Evolutionary conservation across 1,139 yeast genomes (phyloP).

Genomic region (Sugiyamaella paludigena): DNA sequence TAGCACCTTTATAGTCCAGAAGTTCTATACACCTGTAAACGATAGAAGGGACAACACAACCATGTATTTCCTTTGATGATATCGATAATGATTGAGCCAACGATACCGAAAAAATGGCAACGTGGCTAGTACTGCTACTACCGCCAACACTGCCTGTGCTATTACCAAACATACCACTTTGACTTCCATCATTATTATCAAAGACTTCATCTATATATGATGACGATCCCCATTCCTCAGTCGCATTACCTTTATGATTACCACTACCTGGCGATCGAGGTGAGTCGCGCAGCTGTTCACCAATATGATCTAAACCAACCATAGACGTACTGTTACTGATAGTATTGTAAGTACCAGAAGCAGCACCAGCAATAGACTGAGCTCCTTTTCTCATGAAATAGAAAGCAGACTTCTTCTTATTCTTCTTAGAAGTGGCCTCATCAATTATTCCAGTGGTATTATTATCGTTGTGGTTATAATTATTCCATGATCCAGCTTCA

Average conservation of each 20-base stretch:
- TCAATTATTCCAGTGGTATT: background rate
- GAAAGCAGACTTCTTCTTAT: slow-evolving; percentile 10
- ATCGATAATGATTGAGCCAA: slow-evolving; percentile 52
- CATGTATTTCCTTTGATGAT: slow-evolving; percentile 42
- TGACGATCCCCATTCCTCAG: too few species aligned
- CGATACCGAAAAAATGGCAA: slow-evolving; percentile 1
- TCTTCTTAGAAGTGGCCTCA: background rate
- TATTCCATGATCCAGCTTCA: slow-evolving; percentile 17
- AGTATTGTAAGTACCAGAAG: background rate
- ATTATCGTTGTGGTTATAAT: slow-evolving; percentile 1
- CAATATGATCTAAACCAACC: too few species aligned
- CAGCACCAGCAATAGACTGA: background rate
- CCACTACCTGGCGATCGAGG: too few species aligned
- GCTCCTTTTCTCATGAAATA: background rate
- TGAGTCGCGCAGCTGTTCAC: too few species aligned
- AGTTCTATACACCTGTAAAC: slow-evolving; percentile 73
- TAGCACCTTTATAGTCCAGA: slow-evolving; percentile 64
- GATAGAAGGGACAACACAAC: slow-evolving; percentile 63
- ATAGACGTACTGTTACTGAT: too few species aligned
- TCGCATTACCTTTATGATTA: too few species aligned
- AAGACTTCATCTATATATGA: too few species aligned
- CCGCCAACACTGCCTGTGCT: background rate
- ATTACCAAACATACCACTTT: too few species aligned
- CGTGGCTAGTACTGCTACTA: background rate
- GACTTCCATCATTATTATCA: too few species aligned